These are phyloP conservation scores for Thalia dealbata DNA, from an alignment of 176 grass and related monocot genomes.

Conservation along the genomic window DNA sequence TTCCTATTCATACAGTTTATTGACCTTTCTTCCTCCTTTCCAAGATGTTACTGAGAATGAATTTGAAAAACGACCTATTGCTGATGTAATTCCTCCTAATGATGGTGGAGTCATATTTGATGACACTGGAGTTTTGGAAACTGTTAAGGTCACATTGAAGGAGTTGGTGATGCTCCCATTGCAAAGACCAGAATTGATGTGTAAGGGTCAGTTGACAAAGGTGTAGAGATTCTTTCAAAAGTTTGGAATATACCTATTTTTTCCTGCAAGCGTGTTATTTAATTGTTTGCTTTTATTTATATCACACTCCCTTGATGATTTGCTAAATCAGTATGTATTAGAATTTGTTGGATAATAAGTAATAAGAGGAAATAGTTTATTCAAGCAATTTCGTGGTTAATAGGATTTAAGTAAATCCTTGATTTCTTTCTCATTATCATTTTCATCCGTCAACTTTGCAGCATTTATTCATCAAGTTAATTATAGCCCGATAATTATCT, in stretches of 20 bases:
- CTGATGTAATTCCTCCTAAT: constrained; percentile 83
- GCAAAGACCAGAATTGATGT: constrained; percentile 90
- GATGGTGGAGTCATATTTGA: constrained; percentile 93
- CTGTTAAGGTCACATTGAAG: constrained; percentile 92
- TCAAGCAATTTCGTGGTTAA: background rate
- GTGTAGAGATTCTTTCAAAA: constrained; percentile 5
- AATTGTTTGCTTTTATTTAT: background rate
- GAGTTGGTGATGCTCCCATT: constrained; percentile 99
- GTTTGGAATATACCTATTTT: background rate
- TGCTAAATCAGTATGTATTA: background rate
- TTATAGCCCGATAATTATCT: constrained; percentile 4
- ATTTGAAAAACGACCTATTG: constrained; percentile 88
- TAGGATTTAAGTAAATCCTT: background rate
- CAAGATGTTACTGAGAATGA: constrained; percentile 89
- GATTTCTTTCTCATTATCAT: background rate
- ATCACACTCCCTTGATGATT: background rate
- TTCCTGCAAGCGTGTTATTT: background rate
- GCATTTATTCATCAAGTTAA: constrained; percentile 7
- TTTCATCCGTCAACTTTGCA: background rate
- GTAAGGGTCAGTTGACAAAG: constrained; percentile 94
- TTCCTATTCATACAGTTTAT: background rate
- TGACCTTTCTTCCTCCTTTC: constrained; percentile 2
- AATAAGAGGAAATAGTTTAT: background rate
- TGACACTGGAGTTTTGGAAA: constrained; percentile 91
- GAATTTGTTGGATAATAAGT: background rate